Base-by-base conservation (phyloP, 2,329 filamentous ascomycete species). In the Tothia fuscella region DNA sequence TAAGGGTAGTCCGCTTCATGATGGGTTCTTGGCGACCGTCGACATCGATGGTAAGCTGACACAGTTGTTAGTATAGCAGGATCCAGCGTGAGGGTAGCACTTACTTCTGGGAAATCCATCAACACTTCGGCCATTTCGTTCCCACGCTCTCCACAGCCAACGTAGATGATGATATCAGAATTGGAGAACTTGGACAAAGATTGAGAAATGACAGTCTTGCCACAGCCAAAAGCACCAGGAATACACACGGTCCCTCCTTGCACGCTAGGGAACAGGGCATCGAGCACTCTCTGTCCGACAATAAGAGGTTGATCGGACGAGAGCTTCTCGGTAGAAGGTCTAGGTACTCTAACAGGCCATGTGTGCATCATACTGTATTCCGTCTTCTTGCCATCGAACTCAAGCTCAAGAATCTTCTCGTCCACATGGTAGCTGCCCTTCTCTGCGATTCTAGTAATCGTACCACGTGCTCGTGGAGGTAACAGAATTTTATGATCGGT, bases 51-150 rank as follows among this genome's bases (percentile, higher is more conserved):
- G 84, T 83, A 50, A 98, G 83, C 74, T 74, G 52, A 36, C n/a
- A 10, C 13, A 14, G 22, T n/a, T 33, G 45, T 56, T 47, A 58
- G 54, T 36, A 41, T 35, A 26, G 31, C 26, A 16, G 10, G 7
- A 29, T 22, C 7, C 12, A 28, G 10, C 25, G 16, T 38, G n/a
- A 24, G 20, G 6, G 10, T n/a, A 9, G 6, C 32, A 35, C 57
- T 45, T 58, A 75, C 72, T 59, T 96, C 88, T 46, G 91, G 91
- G 73, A 98, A 98, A 66, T 98, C 91, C 83, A 95, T 96, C 74
- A 98, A 74, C 53, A 98, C 91, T 74, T 98, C 91, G 49, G 91
- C 91, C 91, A 98, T 98, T 67, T 98, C 91, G 60, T 98, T 98
- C 52, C 91, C 91, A 54, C 91, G 83, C 68, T 98, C 91, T 53